These are phyloP conservation scores for Fragilaria crotonensis DNA, from an alignment of 108 stramenopile species.

Conservation along the genomic window DNA sequence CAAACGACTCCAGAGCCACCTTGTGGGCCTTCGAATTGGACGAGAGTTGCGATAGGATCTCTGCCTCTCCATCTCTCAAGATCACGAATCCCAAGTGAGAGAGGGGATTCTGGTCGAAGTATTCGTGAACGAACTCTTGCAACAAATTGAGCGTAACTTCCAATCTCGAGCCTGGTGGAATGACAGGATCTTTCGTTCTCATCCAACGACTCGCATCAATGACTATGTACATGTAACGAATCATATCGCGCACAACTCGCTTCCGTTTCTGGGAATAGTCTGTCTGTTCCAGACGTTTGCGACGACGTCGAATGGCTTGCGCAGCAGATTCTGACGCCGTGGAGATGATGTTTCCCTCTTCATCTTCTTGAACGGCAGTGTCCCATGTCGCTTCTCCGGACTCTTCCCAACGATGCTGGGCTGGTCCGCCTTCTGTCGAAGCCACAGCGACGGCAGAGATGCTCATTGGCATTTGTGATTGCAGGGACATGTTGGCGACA, in stretches of 20 bases:
- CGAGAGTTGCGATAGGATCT: slow-evolving; percentile 63
- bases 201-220: slow-evolving; percentile 67
- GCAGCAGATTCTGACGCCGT: no score
- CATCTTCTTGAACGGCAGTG: slow-evolving; percentile 75
- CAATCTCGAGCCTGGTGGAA: slow-evolving; percentile 56
- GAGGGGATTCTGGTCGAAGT: slow-evolving; percentile 82
- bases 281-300: slow-evolving; percentile 65
- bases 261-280: slow-evolving; percentile 56
- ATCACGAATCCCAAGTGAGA: slow-evolving; percentile 73
- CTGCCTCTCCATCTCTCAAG: slow-evolving; percentile 69
- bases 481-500: no score
- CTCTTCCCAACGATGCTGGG: slow-evolving; percentile 63
- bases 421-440: neutral
- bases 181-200: slow-evolving; percentile 53
- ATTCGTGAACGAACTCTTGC: slow-evolving; percentile 63
- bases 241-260: slow-evolving; percentile 78
- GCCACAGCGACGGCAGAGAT: no score
- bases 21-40: slow-evolving; percentile 57
- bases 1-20: slow-evolving; percentile 46
- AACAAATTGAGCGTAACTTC: slow-evolving; percentile 44
- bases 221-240: slow-evolving; percentile 74
- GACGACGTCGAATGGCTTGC: slow-evolving; percentile 53
- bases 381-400: slow-evolving; percentile 61
- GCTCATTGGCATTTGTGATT: no score
- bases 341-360: slow-evolving; percentile 63